Evolutionary conservation across 106 monocot genomes (phyloP).

Genomic region (Acanthochlamys bracteata): DNA sequence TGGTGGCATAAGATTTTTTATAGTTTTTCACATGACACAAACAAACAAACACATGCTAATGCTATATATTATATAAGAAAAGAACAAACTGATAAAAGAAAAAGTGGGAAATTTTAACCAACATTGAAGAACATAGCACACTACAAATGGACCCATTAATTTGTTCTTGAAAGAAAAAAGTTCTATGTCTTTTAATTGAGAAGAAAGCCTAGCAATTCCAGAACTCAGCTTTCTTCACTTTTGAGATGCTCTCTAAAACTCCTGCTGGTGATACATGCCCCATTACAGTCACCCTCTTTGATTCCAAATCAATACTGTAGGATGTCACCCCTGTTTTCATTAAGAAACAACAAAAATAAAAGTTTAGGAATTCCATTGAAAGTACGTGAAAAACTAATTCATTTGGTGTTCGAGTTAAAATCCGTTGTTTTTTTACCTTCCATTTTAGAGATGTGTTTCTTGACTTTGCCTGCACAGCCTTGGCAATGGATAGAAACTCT

Average conservation of each 20-base stretch:
- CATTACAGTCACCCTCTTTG: constrained; percentile 96
- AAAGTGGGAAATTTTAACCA: too few relatives aligned
- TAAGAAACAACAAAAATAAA: too few relatives aligned
- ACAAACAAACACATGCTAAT: too few relatives aligned
- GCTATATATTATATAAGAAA: too few relatives aligned
- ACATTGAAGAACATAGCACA: too few relatives aligned
- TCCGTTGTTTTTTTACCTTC: constrained; percentile 39
- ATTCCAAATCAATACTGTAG: constrained; percentile 90
- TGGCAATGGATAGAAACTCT: constrained; percentile 83
- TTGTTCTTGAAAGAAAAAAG: too few relatives aligned
- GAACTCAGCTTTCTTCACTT: constrained; percentile 99
- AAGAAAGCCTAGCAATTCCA: constrained; percentile 22
- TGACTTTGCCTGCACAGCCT: constrained; percentile 92
- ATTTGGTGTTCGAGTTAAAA: too few relatives aligned
- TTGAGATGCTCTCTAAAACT: constrained; percentile 96
- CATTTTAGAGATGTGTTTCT: constrained; percentile 92
- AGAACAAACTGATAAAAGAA: too few relatives aligned
- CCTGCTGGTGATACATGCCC: constrained; percentile 85
- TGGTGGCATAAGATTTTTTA: too few relatives aligned
- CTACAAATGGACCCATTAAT: too few relatives aligned
- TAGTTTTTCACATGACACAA: too few relatives aligned
- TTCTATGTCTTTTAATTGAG: too few relatives aligned
- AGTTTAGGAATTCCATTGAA: background rate
- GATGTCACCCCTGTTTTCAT: constrained; percentile 96
- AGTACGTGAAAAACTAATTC: background rate